These are phyloP conservation scores for Pycnococcus provasolii DNA, from an alignment of 139 green algal species.

Conservation along the genomic window DNA sequence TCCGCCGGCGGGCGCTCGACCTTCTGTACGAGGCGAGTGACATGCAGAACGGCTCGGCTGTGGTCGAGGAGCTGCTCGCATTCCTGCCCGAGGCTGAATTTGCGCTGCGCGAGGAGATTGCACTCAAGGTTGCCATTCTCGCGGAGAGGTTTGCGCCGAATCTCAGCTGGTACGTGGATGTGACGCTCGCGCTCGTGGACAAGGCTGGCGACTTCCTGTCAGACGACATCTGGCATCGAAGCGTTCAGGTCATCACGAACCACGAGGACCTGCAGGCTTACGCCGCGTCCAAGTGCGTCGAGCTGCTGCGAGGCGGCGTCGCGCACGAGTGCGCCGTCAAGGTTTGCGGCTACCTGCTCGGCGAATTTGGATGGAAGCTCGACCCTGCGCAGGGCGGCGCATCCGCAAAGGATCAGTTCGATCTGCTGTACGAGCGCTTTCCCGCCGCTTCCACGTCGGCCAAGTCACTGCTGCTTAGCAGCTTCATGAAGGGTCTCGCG, in stretches of 20 bases:
- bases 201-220: conserved; percentile 78
- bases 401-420: conserved; percentile 56
- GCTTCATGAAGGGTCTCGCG: neutral
- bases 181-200: conserved; percentile 79
- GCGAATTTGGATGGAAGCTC: conserved; percentile 67
- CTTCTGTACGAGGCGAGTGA: conserved; percentile 79
- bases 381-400: conserved; percentile 34
- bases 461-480: conserved; percentile 48
- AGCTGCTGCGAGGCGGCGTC: conserved; percentile 49
- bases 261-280: conserved; percentile 74
- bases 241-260: conserved; percentile 91
- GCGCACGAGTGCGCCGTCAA: conserved; percentile 45
- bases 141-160: conserved; percentile 52
- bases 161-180: conserved; percentile 74
- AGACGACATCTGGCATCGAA: conserved; percentile 91
- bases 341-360: conserved; percentile 71
- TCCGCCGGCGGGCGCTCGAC: conserved; percentile 76
- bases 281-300: conserved; percentile 53
- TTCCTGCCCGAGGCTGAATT: conserved; percentile 80
- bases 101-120: conserved; percentile 85
- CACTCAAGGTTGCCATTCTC: conserved; percentile 91
- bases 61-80: conserved; percentile 59
- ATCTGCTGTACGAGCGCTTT: conserved; percentile 64
- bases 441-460: conserved; percentile 53
- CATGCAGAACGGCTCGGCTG: conserved; percentile 46